Base-by-base conservation (phyloP, 2,329 filamentous ascomycete species). In the Nectriaceae sp. region DNA sequence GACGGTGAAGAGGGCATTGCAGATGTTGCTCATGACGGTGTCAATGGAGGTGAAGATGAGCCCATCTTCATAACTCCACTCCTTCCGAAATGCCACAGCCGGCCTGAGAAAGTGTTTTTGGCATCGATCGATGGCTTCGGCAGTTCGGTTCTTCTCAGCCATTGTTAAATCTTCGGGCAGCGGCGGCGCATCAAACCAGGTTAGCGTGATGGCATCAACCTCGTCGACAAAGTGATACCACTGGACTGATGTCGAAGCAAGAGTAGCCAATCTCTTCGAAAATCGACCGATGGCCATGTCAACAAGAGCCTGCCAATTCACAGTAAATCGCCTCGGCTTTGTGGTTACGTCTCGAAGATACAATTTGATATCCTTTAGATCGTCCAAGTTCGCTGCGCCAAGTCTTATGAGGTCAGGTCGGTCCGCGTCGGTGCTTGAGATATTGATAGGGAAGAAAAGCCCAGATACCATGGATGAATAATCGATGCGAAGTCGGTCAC, bases 251-350 rank as follows among this genome's bases (percentile, higher is more conserved):
- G 54, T 40, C 2, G 57, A 57, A 4, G 62, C 64, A 56, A 81
- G 68, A 4, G 70, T 61, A 3, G 56, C 55, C 21, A 91, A 67
- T 20, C 82, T 73, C 24, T 78, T 70, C 4, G 77, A 76, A 57
- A 87, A 90, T 2, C 87, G 77, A 4, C 73, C 64, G 4, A 89
- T 73, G 4, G 91, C 71, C 73, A 87, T 76, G 57, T 92, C 88
- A 0, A 78, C 75, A 1, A 87, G 71, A 3, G 55, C 61, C 61
- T 90, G 88, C 88, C 88, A 91, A 57, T 89, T 71, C 21, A 80
- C 62, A 16, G 59, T 53, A 20, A 53, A 57, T 41, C 53, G 61
- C 21, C 58, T 21, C 11, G 67, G 65, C 11, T 67, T 55, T 22
- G 67, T 54, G 2, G 78, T 67, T 39, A 82, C 65, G 0, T 62